Conservation (phyloP, 2,329 filamentous ascomycete species). For the Chaetomium sp. region DNA sequence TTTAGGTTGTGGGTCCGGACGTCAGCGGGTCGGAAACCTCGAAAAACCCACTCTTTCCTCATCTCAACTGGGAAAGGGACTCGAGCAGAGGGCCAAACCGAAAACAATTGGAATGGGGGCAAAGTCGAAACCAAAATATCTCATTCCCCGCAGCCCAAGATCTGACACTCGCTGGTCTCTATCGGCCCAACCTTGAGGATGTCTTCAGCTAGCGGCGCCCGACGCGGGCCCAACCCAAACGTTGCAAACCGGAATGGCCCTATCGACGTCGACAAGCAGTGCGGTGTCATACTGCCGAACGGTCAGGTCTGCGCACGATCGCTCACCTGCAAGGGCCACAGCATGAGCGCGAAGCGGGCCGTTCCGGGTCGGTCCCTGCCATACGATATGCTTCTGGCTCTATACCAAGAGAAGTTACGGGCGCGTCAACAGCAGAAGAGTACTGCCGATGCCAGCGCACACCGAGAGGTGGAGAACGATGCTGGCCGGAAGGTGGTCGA, state of each 20-base stretch:
- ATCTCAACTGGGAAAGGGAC: neutral
- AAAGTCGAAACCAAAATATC: neutral
- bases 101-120: neutral
- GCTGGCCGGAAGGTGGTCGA: neutral
- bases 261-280: constrained; percentile 92
- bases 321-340: constrained; percentile 89
- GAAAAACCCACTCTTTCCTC: neutral
- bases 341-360: constrained; percentile 88
- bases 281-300: constrained; percentile 82
- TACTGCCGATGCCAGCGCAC: constrained; percentile 90
- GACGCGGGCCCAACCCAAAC: constrained; percentile 73
- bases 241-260: constrained; percentile 84
- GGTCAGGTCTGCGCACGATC: constrained; percentile 85
- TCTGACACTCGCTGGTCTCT: neutral
- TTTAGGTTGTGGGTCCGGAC: neutral
- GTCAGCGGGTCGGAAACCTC: neutral
- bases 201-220: neutral
- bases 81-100: neutral
- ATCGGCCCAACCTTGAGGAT: neutral
- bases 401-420: constrained; percentile 97
- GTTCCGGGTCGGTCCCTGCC: constrained; percentile 85
- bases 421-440: constrained; percentile 93
- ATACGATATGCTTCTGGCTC: constrained; percentile 87
- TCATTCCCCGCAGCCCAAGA: neutral
- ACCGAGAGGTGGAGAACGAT: constrained; percentile 75